Conservation (phyloP, 306 rosid species). For the Pyrus bretschneideri region DNA sequence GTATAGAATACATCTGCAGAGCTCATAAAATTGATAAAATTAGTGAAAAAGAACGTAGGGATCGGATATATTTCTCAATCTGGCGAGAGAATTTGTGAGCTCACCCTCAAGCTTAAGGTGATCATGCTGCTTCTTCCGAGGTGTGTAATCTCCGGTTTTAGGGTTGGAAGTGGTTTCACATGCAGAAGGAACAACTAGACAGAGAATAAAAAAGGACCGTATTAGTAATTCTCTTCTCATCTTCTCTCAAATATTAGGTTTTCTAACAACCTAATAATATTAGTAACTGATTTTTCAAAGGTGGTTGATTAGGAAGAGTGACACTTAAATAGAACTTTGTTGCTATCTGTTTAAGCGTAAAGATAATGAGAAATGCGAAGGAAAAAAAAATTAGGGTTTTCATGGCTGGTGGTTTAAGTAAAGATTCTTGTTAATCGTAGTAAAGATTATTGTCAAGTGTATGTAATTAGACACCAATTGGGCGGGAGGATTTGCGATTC, state of each 20-base stretch:
- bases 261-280: no score
- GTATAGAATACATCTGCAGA: slow-evolving; percentile 20
- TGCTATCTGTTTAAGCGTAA: background rate
- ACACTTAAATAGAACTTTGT: background rate
- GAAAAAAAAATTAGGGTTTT: background rate
- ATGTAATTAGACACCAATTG: no score
- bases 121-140: slow-evolving; percentile 11
- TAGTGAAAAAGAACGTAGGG: background rate
- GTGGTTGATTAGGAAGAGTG: background rate
- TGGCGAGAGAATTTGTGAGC: background rate
- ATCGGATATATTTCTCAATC: background rate
- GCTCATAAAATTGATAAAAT: background rate
- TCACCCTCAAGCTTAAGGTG: slow-evolving; percentile 23
- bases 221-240: slow-evolving; percentile 7
- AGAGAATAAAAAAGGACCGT: slow-evolving; percentile 26
- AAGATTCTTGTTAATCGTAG: no score
- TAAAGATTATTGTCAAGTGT: no score
- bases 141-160: slow-evolving; percentile 5
- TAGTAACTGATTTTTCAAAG: background rate
- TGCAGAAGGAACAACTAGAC: slow-evolving; percentile 22
- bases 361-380: background rate
- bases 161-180: slow-evolving; percentile 14
- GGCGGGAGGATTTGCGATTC: no score
- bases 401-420: background rate
- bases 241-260: background rate